A percentile compares a stretch with the other conserved stretches of the same genome.
phyloP scores from a whole-genome alignment of 805 yeast species.

The Kodamaea neixiangensis region DNA sequence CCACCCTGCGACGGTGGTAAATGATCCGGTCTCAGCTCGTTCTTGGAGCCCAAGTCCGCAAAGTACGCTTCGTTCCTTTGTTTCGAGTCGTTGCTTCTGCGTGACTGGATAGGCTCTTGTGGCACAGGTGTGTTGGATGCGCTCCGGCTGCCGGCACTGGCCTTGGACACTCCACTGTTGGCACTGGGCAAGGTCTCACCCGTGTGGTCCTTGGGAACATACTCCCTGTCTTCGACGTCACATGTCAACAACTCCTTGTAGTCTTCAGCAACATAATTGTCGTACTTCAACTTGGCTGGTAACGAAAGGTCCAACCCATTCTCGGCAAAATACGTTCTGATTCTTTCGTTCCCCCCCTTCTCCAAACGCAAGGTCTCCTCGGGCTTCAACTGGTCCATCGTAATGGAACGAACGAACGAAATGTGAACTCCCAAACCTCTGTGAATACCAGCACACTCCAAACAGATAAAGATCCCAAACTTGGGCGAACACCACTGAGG shows the following conservation, averaged over 20 bases:
- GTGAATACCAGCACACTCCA: constrained; percentile 97
- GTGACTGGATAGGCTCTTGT: constrained; percentile 37
- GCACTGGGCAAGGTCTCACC: constrained; percentile 43
- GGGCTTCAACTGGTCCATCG: constrained; percentile 97
- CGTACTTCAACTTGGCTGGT: constrained; percentile 75
- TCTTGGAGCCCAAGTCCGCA: constrained; percentile 72
- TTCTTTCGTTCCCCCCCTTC: constrained; percentile 84
- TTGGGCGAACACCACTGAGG: constrained; percentile 99
- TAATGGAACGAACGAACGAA: constrained; percentile 93
- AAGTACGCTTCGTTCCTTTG: constrained; percentile 79
- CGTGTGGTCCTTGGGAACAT: constrained; percentile 63
- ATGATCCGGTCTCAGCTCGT: constrained; percentile 71
- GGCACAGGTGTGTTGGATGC: constrained; percentile 23
- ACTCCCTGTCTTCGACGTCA: constrained; percentile 70
- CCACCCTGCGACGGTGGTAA: constrained; percentile 95
- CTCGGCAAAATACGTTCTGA: constrained; percentile 63
- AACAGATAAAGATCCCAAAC: constrained; percentile 94
- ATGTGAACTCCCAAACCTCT: constrained; percentile 96
- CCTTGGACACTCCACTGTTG: neutral
- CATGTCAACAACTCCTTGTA: constrained; percentile 82
- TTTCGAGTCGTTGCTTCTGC: constrained; percentile 44
- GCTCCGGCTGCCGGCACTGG: constrained; percentile 10
- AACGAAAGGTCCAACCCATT: constrained; percentile 69
- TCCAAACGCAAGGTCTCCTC: constrained; percentile 92
- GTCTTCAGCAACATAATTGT: constrained; percentile 91